Conservation (phyloP, 2,329 filamentous ascomycete genomes). For the Cyphellophora attinorum region DNA sequence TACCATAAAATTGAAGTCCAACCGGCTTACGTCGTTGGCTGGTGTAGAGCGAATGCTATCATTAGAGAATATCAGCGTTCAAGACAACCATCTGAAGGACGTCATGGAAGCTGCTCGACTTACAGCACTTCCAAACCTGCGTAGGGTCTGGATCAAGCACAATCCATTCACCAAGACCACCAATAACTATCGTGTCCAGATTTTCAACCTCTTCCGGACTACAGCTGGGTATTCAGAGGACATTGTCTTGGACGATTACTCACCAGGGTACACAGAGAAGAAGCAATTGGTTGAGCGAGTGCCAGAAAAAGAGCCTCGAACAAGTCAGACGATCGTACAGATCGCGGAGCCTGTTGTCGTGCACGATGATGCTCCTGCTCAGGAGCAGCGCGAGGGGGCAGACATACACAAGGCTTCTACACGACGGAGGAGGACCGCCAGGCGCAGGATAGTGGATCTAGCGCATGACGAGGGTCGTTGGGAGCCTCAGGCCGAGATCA, state of each 20-base stretch:
- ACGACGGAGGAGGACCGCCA: slow-evolving; percentile 40
- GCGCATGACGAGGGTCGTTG: slow-evolving; percentile 32
- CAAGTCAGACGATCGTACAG: too few species aligned
- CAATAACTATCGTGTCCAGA: slow-evolving; percentile 71
- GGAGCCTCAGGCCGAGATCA: background rate
- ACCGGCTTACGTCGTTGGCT: slow-evolving; percentile 75
- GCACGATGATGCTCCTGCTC: slow-evolving; percentile 19
- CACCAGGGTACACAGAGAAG: slow-evolving; percentile 75
- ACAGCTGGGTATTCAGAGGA: slow-evolving; percentile 87
- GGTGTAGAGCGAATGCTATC: slow-evolving; percentile 84
- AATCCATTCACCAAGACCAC: slow-evolving; percentile 90
- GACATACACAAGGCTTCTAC: slow-evolving; percentile 21
- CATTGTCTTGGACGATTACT: slow-evolving; percentile 74
- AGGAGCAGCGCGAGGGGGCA: background rate
- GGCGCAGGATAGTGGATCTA: slow-evolving; percentile 49
- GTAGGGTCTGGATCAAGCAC: slow-evolving; percentile 83
- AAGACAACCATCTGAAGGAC: slow-evolving; percentile 86
- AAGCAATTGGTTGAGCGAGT: slow-evolving; percentile 75
- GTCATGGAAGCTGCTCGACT: slow-evolving; percentile 82
- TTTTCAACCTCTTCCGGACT: slow-evolving; percentile 91
- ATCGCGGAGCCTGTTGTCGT: too few species aligned
- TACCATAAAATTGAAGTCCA: slow-evolving; percentile 80
- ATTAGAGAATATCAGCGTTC: slow-evolving; percentile 77
- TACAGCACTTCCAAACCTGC: slow-evolving; percentile 82
- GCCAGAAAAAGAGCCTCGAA: slow-evolving; percentile 63